Percentiles rank a stretch among this genome's conserved stretches.
These are phyloP conservation scores for Madurella mycetomatis DNA, from an alignment of 2,329 filamentous ascomycete genomes.

Conservation along the genomic window DNA sequence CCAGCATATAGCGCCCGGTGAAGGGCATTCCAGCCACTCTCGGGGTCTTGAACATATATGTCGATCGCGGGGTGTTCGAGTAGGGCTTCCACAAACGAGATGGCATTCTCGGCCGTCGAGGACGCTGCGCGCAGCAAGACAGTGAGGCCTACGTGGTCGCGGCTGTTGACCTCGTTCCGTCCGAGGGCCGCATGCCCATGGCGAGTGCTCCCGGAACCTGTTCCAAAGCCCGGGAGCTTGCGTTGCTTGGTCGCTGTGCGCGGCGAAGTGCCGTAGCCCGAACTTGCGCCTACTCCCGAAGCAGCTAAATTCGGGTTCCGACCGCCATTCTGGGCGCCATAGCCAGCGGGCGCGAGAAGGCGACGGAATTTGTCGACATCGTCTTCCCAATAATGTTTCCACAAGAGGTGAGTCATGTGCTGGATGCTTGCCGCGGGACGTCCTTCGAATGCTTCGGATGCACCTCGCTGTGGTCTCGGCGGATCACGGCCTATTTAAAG, in stretches of 20 bases:
- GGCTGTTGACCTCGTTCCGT: slow-evolving; percentile 74
- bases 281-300: slow-evolving; percentile 33
- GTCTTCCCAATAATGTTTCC: slow-evolving; percentile 96
- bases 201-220: slow-evolving; percentile 41
- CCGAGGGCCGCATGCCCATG: slow-evolving; percentile 40
- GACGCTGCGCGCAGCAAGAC: slow-evolving; percentile 80
- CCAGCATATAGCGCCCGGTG: slow-evolving; percentile 88
- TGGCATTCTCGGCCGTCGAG: slow-evolving; percentile 63
- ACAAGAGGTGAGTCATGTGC: slow-evolving; percentile 84
- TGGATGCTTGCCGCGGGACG: slow-evolving; percentile 48
- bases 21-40: slow-evolving; percentile 94
- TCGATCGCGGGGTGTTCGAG: slow-evolving; percentile 80
- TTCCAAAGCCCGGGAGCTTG: slow-evolving; percentile 48
- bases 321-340: slow-evolving; percentile 49
- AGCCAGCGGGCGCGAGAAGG: slow-evolving; percentile 70
- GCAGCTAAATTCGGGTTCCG: slow-evolving; percentile 49
- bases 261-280: slow-evolving; percentile 45
- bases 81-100: slow-evolving; percentile 72
- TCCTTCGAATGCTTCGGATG: slow-evolving; percentile 34
- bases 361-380: slow-evolving; percentile 93
- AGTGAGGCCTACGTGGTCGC: slow-evolving; percentile 76
- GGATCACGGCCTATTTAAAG: slow-evolving; percentile 94
- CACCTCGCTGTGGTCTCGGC: slow-evolving; percentile 83
- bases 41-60: slow-evolving; percentile 78
- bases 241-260: slow-evolving; percentile 46